A percentile compares a stretch with the other conserved stretches of the same genome.
Evolutionary conservation across 441 rosid genomes (phyloP).

Genomic region (Erodium moschatum): DNA sequence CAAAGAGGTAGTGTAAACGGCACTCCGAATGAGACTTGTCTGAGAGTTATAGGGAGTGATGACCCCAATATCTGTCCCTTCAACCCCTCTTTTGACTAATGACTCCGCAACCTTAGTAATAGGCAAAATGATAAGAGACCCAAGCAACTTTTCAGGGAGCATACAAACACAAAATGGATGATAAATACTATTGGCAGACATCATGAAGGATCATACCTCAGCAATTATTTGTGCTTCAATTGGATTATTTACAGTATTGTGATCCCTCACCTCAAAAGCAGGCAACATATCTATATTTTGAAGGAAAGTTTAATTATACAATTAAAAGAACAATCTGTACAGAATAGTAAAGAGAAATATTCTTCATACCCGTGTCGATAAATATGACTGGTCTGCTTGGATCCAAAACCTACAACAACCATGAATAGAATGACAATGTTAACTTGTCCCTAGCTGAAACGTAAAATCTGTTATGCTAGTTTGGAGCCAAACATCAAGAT

Average conservation of each 20-base stretch:
- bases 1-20: slow-evolving; percentile 37
- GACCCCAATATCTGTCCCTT: slow-evolving; percentile 68
- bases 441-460: slow-evolving; percentile 13
- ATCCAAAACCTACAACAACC: slow-evolving; percentile 55
- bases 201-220: slow-evolving; percentile 36
- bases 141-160: background rate
- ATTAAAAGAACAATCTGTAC: slow-evolving; percentile 4
- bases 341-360: slow-evolving; percentile 11
- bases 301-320: slow-evolving; percentile 19
- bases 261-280: slow-evolving; percentile 68
- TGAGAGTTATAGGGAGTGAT: slow-evolving; percentile 96
- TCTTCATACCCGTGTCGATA: slow-evolving; percentile 60
- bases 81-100: slow-evolving; percentile 52
- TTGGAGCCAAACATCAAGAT: background rate
- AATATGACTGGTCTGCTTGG: slow-evolving; percentile 62
- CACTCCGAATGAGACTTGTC: slow-evolving; percentile 55
- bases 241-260: slow-evolving; percentile 66
- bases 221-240: slow-evolving; percentile 72
- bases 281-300: slow-evolving; percentile 53
- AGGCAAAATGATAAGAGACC: slow-evolving; percentile 4
- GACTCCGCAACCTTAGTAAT: slow-evolving; percentile 47
- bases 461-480: background rate
- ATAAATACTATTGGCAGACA: slow-evolving; percentile 4
- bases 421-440: slow-evolving; percentile 18
- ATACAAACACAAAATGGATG: slow-evolving; percentile 1